phyloP scores from a whole-genome alignment of 345 rosid genomes.

The Raphanus raphanistrum region DNA sequence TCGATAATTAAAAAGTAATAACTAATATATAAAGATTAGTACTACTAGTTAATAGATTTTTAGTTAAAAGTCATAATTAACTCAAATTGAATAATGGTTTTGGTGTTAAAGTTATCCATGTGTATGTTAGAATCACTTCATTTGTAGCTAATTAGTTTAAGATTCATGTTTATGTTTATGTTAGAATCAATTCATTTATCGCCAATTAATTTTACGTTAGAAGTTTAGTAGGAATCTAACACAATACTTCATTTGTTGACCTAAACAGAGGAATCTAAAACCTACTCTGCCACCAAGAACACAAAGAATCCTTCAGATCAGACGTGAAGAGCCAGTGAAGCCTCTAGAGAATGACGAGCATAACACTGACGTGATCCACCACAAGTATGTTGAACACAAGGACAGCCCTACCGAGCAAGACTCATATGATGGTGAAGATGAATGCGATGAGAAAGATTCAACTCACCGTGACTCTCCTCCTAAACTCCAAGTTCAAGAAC shows the following conservation, averaged over 20 bases:
- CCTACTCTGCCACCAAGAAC: slow-evolving; percentile 37
- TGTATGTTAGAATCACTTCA: no score
- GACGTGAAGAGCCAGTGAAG: slow-evolving; percentile 52
- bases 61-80: not conserved
- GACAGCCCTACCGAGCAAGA: slow-evolving; percentile 38
- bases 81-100: not conserved
- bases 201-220: not conserved
- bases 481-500: slow-evolving; percentile 52
- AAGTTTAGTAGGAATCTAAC: not conserved
- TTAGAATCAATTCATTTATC: not conserved
- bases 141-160: no score
- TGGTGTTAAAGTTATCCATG: not conserved
- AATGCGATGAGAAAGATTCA: slow-evolving; percentile 62
- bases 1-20: no score
- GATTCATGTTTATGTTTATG: no score
- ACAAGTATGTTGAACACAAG: slow-evolving; percentile 40
- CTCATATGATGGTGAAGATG: slow-evolving; percentile 67
- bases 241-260: not conserved
- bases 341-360: slow-evolving; percentile 51
- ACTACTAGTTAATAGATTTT: not conserved
- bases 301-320: slow-evolving; percentile 48
- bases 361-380: slow-evolving; percentile 25
- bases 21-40: no score
- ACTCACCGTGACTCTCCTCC: slow-evolving; percentile 60
- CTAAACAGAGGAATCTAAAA: slow-evolving; percentile 41